Percentiles rank a stretch among this genome's conserved stretches.
These are phyloP conservation scores for Penicillium nucicola DNA, from an alignment of 495 filamentous ascomycete genomes.

Conservation along the genomic window DNA sequence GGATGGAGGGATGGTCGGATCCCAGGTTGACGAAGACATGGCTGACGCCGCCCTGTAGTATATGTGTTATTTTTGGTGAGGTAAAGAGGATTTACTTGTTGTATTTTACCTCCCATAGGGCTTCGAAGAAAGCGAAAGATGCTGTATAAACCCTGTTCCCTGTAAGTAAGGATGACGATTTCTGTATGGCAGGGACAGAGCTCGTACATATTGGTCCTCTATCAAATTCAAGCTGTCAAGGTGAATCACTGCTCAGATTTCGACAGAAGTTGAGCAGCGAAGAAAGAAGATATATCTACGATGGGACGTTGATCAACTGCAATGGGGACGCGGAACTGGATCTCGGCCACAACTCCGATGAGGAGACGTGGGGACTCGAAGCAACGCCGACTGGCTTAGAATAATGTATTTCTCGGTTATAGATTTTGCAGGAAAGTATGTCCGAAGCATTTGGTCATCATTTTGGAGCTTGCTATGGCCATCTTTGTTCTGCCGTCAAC, in stretches of 20 bases:
- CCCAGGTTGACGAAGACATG: conserved; percentile 94
- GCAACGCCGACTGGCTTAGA: background rate
- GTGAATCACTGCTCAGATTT: background rate
- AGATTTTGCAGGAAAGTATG: background rate
- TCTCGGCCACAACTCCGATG: conserved; percentile 10
- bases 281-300: background rate
- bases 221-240: background rate
- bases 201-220: conserved; percentile 10
- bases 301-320: conserved; percentile 5
- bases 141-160: conserved; percentile 57
- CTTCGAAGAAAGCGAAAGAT: conserved; percentile 91
- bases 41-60: conserved; percentile 68
- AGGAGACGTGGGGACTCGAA: conserved; percentile 14
- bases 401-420: background rate
- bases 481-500: background rate
- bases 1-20: conserved; percentile 88
- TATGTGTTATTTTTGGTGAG: background rate
- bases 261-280: background rate
- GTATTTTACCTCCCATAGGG: conserved; percentile 72
- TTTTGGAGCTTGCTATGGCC: background rate
- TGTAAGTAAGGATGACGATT: conserved; percentile 1
- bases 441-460: too few relatives aligned
- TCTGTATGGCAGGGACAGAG: background rate
- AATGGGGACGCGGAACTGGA: background rate
- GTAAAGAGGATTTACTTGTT: background rate